Conservation (phyloP, 257 asterid species). For the Paulownia fortunei region DNA sequence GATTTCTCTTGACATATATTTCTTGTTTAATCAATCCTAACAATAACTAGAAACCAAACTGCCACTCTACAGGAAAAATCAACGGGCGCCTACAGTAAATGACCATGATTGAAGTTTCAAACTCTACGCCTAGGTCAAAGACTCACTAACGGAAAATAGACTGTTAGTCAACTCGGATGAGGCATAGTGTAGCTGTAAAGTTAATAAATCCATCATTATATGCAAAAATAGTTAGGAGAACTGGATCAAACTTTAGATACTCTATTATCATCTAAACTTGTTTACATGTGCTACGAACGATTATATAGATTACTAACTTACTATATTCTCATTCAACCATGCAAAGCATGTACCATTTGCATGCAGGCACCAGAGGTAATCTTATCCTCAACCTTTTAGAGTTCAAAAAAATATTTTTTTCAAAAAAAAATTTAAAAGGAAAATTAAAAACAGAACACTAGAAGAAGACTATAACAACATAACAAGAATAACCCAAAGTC, state of each 20-base stretch:
- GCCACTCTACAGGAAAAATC: background rate
- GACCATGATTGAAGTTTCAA: background rate
- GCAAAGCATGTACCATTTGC: background rate
- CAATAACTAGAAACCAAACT: background rate
- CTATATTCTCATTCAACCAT: no score
- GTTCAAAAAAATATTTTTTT: background rate
- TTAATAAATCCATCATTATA: background rate
- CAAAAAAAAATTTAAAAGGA: background rate
- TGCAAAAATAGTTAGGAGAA: background rate
- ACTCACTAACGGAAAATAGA: background rate
- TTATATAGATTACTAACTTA: background rate
- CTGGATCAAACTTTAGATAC: background rate
- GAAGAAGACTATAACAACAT: background rate
- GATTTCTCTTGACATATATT: no score
- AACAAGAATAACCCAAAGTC: background rate
- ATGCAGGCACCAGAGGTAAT: conserved; percentile 1
- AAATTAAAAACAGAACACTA: no score
- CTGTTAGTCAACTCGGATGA: background rate
- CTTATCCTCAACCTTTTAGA: background rate
- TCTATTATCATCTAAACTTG: background rate
- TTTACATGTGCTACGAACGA: background rate
- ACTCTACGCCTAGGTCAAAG: no score
- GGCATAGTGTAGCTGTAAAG: background rate
- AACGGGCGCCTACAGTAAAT: background rate
- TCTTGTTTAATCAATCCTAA: no score